Base-by-base conservation (phyloP, 768 basidiomycete species). In the Fistulinella prunicolor region DNA sequence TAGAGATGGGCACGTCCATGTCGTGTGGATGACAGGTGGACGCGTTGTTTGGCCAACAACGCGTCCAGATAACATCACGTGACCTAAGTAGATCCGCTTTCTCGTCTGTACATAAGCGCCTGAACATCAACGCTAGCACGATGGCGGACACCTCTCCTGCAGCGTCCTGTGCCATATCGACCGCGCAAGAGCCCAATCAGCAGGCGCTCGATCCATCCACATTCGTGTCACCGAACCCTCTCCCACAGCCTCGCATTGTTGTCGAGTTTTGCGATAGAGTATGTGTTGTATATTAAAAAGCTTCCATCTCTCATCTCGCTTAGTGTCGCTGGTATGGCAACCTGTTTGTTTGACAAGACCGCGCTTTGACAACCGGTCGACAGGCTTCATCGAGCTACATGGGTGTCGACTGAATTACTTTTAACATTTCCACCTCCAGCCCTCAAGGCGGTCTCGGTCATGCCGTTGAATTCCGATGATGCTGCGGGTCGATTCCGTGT, bases 241-340 rank as follows among this genome's bases (percentile, higher is more conserved):
- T 74, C 28, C 66, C 63, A 6, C n/a, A 51, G 9, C 81, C 88
- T 3, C 78, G 78, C 23, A 70, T 95, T n/a, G 78, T 78, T 7
- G 88, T 97, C 53, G 94, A 97, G 66, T 97, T 92, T 62, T 97
- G 94, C 66, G 90, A 94, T 65, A 75, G 91, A 72, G 89, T 92
- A 62, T 61, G 86, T 12, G 14, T 43, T 42, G 42, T 46, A 46
- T 28, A 12, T 45, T 29, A 20, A 28, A 7, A 38, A 16, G 7
- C 1, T 35, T 8, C 21, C 35, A 22, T 41, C 12, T 42, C 48
- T 63, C 6, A 57, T 44, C 29, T 16, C 10, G 19, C 51, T 37
- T 52, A 89, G 86, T 92, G 91, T 66, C 85, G 87, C 66, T 94
- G 89, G 89, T 89, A 63, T 63, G 78, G 49, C n/a, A 44, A 19